These are phyloP conservation scores for Hymenotorrendiella dingleyae DNA, from an alignment of 2,329 filamentous ascomycete species.

Conservation along the genomic window DNA sequence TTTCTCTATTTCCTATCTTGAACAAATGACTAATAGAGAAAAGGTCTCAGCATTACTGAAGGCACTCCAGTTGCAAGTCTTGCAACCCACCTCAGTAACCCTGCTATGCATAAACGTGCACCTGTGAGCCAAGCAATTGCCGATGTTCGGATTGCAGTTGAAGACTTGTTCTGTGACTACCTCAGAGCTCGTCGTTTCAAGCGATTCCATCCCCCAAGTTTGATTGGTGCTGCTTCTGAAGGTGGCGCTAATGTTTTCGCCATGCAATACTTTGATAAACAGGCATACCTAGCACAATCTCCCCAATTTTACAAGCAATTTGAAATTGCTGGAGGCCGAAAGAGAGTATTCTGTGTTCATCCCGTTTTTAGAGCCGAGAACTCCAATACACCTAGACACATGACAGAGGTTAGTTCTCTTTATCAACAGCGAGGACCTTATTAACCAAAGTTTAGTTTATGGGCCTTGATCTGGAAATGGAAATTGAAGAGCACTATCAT, in stretches of 20 bases:
- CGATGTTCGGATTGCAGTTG: slow-evolving; percentile 37
- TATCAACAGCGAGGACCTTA: background rate
- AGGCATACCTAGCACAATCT: slow-evolving; percentile 73
- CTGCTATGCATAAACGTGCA: slow-evolving; percentile 85
- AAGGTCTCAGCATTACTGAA: slow-evolving; percentile 37
- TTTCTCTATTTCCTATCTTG: background rate
- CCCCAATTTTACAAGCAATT: slow-evolving; percentile 87
- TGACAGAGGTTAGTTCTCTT: slow-evolving; percentile 58
- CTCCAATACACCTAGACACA: slow-evolving; percentile 75
- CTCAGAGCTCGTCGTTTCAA: slow-evolving; percentile 70
- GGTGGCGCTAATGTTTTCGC: slow-evolving; percentile 90
- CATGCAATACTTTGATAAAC: slow-evolving; percentile 81
- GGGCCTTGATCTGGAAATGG: slow-evolving; percentile 86
- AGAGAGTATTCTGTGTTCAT: slow-evolving; percentile 72
- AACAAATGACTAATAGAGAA: slow-evolving; percentile 13
- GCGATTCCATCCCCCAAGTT: slow-evolving; percentile 81
- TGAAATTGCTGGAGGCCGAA: slow-evolving; percentile 71
- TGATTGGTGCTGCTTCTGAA: slow-evolving; percentile 86
- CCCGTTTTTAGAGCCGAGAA: slow-evolving; percentile 85
- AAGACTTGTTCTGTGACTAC: slow-evolving; percentile 68
- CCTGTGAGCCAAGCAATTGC: slow-evolving; percentile 85
- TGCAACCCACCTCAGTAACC: slow-evolving; percentile 69
- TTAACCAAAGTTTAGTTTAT: slow-evolving; percentile 52
- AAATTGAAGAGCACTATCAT: slow-evolving; percentile 71
- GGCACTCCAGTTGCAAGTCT: slow-evolving; percentile 58